Evolutionary conservation across 345 rosid genomes (phyloP), one percentile per base, ranked within the genome.

Genomic region (Dovyalis caffra): DNA sequence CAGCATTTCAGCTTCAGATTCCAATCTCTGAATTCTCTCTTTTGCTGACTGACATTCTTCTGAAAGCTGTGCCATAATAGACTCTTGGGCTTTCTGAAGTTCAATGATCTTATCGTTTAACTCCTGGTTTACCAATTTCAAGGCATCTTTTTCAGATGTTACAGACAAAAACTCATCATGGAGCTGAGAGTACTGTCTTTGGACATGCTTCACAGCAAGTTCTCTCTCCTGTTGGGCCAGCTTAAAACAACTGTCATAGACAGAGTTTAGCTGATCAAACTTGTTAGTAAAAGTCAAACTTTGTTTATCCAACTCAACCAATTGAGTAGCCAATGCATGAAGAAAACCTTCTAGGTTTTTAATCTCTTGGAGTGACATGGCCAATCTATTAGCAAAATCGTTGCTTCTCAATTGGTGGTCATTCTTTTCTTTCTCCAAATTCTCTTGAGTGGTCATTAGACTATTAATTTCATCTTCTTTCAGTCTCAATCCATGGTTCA

Each of bases 1-100:
- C 38, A 93, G 83, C 57, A 31, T 76, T 79, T 89, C 87, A 57
- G 89, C 89, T 84, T 93, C 97, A 58, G 87, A 78, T 80, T 93
- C 90, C 81, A 93, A 80, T 45, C 57, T 79, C 75, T 72, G 85
- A 68, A 92, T 88, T 75, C 81, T 87, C 81, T 86, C 88, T 77
- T 74, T 79, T 69, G 99, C 82, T 68, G 83, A 68, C 58, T 51
- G 82, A 75, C 88, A 69, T 72, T 86, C 92, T 78, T 84, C 88
- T 20, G 88, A 81, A 76, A 87, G 87, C 74, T 88, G 86, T 60
- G 85, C 83, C 75, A 60, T 75, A n/a, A 85, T 67, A 57, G 86
- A 77, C 79, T 87, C 89, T 40, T 86, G 88, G 68, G 78, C 88
- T 79, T 86, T 87, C 86, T 87, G 85, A 75, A 89, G 90, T 79